Conservation (phyloP, 345 rosid species). For the Hypericum perforatum region DNA sequence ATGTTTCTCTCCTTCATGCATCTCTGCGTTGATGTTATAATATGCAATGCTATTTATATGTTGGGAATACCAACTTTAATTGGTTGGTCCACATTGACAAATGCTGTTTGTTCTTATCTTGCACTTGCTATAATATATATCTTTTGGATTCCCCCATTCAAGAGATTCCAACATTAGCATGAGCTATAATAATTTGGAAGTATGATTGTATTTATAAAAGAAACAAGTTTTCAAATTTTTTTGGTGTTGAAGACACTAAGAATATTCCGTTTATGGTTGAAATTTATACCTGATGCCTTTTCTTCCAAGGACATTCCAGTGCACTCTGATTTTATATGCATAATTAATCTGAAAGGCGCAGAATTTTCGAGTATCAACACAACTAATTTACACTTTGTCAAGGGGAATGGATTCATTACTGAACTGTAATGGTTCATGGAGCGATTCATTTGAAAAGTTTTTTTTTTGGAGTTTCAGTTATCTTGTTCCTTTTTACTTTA, state of each 20-base stretch:
- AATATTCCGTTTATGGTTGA: constrained; percentile 21
- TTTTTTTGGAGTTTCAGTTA: constrained; percentile 1
- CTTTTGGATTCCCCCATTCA: too few species aligned
- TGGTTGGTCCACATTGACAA: too few species aligned
- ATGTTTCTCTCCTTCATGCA: neutral
- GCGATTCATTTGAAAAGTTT: neutral
- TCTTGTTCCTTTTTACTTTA: neutral
- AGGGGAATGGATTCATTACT: too few species aligned
- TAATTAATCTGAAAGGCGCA: constrained; percentile 4
- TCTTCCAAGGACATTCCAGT: constrained; percentile 10
- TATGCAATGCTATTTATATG: too few species aligned
- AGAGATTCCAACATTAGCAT: too few species aligned
- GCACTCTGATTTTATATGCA: constrained; percentile 7
- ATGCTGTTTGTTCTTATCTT: too few species aligned
- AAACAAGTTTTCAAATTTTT: constrained; percentile 12
- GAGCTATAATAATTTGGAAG: too few species aligned
- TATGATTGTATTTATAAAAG: constrained; percentile 14
- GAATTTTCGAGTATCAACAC: constrained; percentile 3
- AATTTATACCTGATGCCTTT: constrained; percentile 11
- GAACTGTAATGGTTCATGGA: too few species aligned
- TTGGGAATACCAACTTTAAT: too few species aligned
- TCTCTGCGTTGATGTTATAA: too few species aligned
- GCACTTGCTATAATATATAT: too few species aligned
- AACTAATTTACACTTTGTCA: neutral
- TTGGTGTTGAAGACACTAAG: constrained; percentile 19